Conservation (phyloP, 2,329 filamentous ascomycete genomes). For the Fusarium tricinctum region DNA sequence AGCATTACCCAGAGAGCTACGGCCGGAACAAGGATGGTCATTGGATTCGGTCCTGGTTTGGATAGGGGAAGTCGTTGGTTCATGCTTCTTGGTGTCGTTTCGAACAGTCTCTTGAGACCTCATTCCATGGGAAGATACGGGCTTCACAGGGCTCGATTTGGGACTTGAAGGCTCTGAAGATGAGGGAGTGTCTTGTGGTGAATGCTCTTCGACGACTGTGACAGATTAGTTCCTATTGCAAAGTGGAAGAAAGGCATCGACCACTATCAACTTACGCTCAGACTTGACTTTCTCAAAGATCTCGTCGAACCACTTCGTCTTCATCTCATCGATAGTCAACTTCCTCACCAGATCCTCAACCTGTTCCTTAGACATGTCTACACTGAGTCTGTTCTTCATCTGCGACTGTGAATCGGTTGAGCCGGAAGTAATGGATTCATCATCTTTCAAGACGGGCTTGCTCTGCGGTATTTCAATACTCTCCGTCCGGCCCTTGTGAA, state of each 20-base stretch:
- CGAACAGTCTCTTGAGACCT: constrained; percentile 41
- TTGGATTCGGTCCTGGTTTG: constrained; percentile 7
- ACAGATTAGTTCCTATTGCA: not conserved
- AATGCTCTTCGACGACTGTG: constrained; percentile 44
- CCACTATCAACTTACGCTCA: constrained; percentile 38
- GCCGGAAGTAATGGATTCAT: constrained; percentile 35
- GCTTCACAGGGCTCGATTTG: constrained; percentile 25
- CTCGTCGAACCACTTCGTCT: constrained; percentile 46
- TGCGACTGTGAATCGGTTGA: constrained; percentile 35
- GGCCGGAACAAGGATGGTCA: constrained; percentile 11
- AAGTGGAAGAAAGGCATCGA: not conserved
- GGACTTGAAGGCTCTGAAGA: constrained; percentile 44
- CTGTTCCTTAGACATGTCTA: constrained; percentile 48
- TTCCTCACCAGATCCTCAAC: constrained; percentile 45
- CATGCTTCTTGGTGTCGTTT: constrained; percentile 34
- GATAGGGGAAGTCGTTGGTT: not conserved
- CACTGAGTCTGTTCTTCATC: constrained; percentile 42
- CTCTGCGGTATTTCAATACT: constrained; percentile 41
- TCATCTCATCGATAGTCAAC: constrained; percentile 49
- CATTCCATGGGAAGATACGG: constrained; percentile 6
- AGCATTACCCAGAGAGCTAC: constrained; percentile 12
- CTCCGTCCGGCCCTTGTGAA: constrained; percentile 17
- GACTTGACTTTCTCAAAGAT: constrained; percentile 49
- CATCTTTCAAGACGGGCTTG: constrained; percentile 21
- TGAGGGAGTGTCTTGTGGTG: constrained; percentile 36